Base-by-base conservation (phyloP, 2,329 filamentous ascomycete genomes). In the Ophiosphaerella narmari region DNA sequence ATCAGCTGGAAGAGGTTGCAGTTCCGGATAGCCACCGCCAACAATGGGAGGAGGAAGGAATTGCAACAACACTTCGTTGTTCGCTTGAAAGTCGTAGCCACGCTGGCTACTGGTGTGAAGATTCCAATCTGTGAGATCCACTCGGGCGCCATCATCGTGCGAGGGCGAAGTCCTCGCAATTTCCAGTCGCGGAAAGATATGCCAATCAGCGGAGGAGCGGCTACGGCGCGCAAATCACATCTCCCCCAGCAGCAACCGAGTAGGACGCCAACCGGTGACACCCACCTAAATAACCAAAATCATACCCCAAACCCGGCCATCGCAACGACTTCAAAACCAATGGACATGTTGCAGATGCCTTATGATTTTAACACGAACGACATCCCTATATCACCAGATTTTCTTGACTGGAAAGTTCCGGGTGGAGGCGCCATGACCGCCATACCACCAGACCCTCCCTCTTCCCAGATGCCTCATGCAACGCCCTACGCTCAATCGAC, bases 41-140 rank as follows among this genome's bases (percentile, higher is more conserved):
- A 97, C 76, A 97, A 97, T 70, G 93, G 93, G 9, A 86, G 93
- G 52, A 83, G 93, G 55, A 96, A 96, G 77, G 93, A 97, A 72
- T 82, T 97, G 39, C 93, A 97, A 70, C 93, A 97, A 70, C 93
- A 97, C 75, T 97, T 97, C 73, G 86, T 96, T 9, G 82, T 97
- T 50, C 88, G 91, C 56, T 78, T 97, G 43, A 96, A 93, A 73
- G 87, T 96, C 8, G 80, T 92, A 57, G 92, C 88, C 13, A 94
- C 90, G 0, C 77, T 97, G 42, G 83, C 90, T 1, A 94, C 90
- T 53, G 91, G 91, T n/a, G 82, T 82, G 31, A 96, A 92, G 72
- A 82, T 91, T 31, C 82, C 90, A 7, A 81, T 97, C 43, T 89
- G 88, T 43, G 92, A 97, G 74, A 86, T 91, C 13, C 87, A 87